Conservation (phyloP, 2,329 filamentous ascomycete species). For the Fusarium ambrosium region DNA sequence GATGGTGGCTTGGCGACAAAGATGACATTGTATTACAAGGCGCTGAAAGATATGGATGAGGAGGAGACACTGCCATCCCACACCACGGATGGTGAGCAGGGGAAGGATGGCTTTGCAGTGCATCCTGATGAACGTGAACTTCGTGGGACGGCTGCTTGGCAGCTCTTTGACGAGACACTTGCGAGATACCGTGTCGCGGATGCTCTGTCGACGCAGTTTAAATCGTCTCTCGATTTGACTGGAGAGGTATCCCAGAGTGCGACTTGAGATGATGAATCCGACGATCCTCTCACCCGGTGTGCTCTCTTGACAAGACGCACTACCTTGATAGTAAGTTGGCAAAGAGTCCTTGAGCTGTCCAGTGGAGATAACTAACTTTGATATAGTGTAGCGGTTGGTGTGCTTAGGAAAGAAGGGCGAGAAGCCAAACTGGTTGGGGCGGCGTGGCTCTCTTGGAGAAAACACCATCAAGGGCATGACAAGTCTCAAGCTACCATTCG, state of each 20-base stretch:
- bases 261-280: not conserved
- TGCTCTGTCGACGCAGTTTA: not conserved
- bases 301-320: not conserved
- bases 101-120: not conserved
- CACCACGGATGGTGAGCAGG: not conserved
- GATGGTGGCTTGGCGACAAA: not conserved
- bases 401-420: not conserved
- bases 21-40: not conserved
- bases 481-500: not conserved
- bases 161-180: not conserved
- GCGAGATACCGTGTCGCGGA: not conserved
- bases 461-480: not conserved
- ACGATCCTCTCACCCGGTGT: not conserved
- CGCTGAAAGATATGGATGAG: not conserved
- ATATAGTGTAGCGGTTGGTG: not conserved
- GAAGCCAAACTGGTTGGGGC: no score
- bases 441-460: not conserved
- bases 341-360: not conserved
- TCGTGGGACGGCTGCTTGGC: not conserved
- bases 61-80: no score
- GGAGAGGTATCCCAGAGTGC: not conserved
- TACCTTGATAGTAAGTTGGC: not conserved
- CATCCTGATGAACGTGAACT: not conserved
- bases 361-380: not conserved
- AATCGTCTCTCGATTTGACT: not conserved